A percentile compares a stretch with the other conserved stretches of the same genome.
Conservation (phyloP, 2,329 filamentous ascomycete genomes). For the Lachnellula subtilissima region DNA sequence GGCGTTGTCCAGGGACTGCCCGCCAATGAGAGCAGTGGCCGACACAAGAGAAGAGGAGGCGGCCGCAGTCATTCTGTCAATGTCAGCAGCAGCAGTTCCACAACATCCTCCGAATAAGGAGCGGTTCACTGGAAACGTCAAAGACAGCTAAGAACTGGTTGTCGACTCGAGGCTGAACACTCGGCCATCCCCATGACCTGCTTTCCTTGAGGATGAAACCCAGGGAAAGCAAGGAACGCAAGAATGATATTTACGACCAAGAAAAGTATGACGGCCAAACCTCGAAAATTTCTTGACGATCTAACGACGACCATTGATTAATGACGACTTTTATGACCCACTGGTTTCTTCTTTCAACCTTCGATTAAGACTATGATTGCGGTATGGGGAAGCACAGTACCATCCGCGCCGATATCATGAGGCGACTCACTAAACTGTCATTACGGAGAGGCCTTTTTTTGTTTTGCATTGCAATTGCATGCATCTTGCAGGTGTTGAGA, state of each 20-base stretch:
- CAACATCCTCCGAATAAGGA: slow-evolving; percentile 29
- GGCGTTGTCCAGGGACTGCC: slow-evolving; percentile 64
- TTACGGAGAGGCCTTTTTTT: slow-evolving; percentile 24
- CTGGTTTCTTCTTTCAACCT: slow-evolving; percentile 15
- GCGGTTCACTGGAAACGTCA: slow-evolving; percentile 18
- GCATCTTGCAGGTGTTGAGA: slow-evolving; percentile 6
- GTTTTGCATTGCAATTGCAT: slow-evolving; percentile 9
- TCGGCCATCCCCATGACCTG: slow-evolving; percentile 11
- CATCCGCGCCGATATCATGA: slow-evolving; percentile 26
- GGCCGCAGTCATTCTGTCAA: slow-evolving; percentile 31
- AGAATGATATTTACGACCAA: slow-evolving; percentile 16
- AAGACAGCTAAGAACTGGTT: slow-evolving; percentile 27
- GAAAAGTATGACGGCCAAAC: slow-evolving; percentile 19
- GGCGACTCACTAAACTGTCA: slow-evolving; percentile 31
- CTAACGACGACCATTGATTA: slow-evolving; percentile 5
- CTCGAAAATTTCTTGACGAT: slow-evolving; percentile 16
- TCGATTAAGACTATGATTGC: slow-evolving; percentile 22
- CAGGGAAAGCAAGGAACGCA: slow-evolving; percentile 5
- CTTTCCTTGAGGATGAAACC: slow-evolving; percentile 11
- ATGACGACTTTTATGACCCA: slow-evolving; percentile 21
- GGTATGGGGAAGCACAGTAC: slow-evolving; percentile 30
- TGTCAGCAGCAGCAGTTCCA: slow-evolving; percentile 33
- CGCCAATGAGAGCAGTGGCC: slow-evolving; percentile 34
- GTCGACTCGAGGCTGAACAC: slow-evolving; percentile 11
- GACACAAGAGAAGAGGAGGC: slow-evolving; percentile 27